Conservation (phyloP, 1,284 basidiomycete species). For the Trichosporon faecale region DNA sequence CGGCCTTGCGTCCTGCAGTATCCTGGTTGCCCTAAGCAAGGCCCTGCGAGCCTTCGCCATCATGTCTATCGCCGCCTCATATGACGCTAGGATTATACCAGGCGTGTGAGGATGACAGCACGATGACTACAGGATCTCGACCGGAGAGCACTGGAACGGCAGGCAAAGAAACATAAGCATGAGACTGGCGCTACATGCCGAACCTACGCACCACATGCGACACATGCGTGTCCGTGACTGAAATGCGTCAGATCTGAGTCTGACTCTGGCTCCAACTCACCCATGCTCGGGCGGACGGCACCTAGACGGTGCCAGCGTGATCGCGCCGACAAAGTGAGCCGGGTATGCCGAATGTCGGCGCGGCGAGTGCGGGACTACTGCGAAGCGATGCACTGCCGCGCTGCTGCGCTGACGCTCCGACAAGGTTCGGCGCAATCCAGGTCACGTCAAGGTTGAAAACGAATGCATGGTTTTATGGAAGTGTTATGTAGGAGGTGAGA, state of each 20-base stretch:
- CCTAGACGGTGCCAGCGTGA: not conserved
- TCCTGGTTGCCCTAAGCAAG: too few relatives aligned
- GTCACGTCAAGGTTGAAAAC: not conserved
- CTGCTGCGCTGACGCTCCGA: not conserved
- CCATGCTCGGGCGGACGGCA: too few relatives aligned
- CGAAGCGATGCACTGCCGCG: too few relatives aligned
- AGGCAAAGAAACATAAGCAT: not conserved
- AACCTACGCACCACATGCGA: not conserved
- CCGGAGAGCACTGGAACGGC: not conserved
- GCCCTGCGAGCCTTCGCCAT: not conserved
- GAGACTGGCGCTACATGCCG: not conserved
- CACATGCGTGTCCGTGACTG: not conserved
- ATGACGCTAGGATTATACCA: not conserved
- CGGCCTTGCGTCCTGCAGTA: not conserved
- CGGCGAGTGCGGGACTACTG: not conserved
- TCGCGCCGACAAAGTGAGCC: too few relatives aligned
- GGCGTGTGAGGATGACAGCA: not conserved
- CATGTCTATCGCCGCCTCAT: not conserved
- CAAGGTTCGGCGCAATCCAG: not conserved
- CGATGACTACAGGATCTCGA: not conserved
- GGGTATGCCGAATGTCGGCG: not conserved
- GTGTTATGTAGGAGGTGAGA: not conserved
- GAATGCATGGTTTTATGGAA: not conserved
- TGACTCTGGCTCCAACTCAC: not conserved
- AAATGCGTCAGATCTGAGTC: slow-evolving; percentile 15